phyloP scores from a whole-genome alignment of 371 early-diverging fungal species.

The Dichotomocladium elegans region DNA sequence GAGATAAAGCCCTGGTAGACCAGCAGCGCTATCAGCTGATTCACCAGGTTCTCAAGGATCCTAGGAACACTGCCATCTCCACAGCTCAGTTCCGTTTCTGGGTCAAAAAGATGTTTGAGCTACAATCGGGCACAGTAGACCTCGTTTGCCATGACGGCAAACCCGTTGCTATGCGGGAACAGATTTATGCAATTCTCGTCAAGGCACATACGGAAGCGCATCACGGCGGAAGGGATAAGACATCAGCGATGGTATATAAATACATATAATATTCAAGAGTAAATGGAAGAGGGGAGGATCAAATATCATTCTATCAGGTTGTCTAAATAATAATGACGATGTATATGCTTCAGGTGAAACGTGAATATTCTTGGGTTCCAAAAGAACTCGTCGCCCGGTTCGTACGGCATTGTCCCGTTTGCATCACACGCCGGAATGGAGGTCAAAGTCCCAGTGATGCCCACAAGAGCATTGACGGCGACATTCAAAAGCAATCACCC shows the following conservation, averaged over 20 bases:
- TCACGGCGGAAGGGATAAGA: constrained; percentile 62
- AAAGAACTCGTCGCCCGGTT: too few species aligned
- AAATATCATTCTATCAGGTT: too few species aligned
- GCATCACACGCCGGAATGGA: neutral
- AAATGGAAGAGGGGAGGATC: too few species aligned
- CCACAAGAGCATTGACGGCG: too few species aligned
- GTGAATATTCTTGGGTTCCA: too few species aligned
- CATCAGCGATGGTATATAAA: constrained; percentile 51
- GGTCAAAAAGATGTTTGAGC: constrained; percentile 63
- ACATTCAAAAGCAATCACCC: too few species aligned
- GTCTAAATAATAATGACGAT: too few species aligned
- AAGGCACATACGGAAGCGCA: constrained; percentile 55
- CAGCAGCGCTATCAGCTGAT: constrained; percentile 49
- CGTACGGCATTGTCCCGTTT: too few species aligned
- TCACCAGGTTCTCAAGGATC: constrained; percentile 52
- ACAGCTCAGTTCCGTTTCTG: constrained; percentile 64
- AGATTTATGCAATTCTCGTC: constrained; percentile 50
- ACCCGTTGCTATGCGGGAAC: constrained; percentile 54
- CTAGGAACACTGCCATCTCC: constrained; percentile 56
- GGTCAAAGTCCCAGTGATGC: neutral
- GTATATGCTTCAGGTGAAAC: too few species aligned
- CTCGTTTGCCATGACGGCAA: constrained; percentile 54
- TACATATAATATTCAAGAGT: neutral
- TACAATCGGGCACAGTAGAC: constrained; percentile 24
- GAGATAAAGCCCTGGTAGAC: constrained; percentile 58